These are phyloP conservation scores for Geotrichum candidum DNA, from an alignment of 1,139 yeast species.

Conservation along the genomic window DNA sequence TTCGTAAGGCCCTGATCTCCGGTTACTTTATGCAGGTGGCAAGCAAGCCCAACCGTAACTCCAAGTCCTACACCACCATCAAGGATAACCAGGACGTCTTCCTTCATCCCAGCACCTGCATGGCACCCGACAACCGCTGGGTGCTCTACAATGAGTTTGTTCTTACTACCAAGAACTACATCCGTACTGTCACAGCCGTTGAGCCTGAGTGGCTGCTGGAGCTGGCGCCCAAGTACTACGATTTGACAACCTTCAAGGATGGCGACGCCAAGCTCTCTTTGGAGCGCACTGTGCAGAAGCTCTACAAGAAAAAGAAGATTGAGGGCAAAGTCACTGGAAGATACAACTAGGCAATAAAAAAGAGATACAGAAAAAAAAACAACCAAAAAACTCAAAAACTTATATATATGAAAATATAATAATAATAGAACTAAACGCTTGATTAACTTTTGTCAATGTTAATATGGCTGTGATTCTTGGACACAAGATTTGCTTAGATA, in stretches of 20 bases:
- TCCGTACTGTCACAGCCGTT: constrained; percentile 87
- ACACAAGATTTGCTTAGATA: not conserved
- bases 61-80: constrained; percentile 77
- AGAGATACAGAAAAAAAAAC: not conserved
- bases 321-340: not conserved
- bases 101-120: constrained; percentile 87
- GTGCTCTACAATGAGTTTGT: constrained; percentile 93
- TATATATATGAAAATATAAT: not conserved
- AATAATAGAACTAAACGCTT: not conserved
- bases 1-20: constrained; percentile 79
- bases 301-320: constrained; percentile 18
- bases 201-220: constrained; percentile 90
- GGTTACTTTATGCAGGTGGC: constrained; percentile 99
- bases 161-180: constrained; percentile 84
- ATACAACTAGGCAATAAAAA: constrained; percentile 4
- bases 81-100: constrained; percentile 95
- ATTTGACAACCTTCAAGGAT: constrained; percentile 64
- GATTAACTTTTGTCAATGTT: not conserved
- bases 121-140: constrained; percentile 85
- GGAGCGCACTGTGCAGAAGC: constrained; percentile 49
- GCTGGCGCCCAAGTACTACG: constrained; percentile 79
- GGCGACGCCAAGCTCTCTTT: constrained; percentile 81
- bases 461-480: not conserved
- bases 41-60: constrained; percentile 41
- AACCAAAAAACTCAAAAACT: not conserved